phyloP scores from a whole-genome alignment of 2,329 filamentous ascomycete species.

The Paecilomyces niveus region DNA sequence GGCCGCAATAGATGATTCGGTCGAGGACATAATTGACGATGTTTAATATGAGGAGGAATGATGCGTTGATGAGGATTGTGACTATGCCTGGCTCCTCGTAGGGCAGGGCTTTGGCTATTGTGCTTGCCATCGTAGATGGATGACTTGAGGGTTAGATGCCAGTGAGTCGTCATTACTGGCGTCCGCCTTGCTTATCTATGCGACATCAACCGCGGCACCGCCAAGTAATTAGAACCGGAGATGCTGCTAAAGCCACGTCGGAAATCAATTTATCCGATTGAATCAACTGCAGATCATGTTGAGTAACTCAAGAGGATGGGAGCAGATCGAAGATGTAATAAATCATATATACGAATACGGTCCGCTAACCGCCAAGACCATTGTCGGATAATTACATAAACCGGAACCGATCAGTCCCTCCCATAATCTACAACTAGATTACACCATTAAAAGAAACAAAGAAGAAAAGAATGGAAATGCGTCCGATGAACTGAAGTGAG shows the following conservation, averaged over 20 bases:
- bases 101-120: constrained; percentile 29
- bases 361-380: background rate
- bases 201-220: too few species aligned
- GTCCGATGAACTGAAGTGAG: background rate
- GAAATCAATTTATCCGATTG: background rate
- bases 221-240: too few species aligned
- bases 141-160: background rate
- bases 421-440: background rate
- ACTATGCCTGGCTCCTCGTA: constrained; percentile 59
- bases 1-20: constrained; percentile 57
- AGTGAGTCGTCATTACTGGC: background rate
- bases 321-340: too few species aligned
- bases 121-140: background rate
- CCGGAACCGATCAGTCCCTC: background rate
- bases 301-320: background rate
- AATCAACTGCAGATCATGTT: background rate
- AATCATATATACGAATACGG: background rate
- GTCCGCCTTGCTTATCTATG: too few species aligned
- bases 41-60: constrained; percentile 59
- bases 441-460: background rate
- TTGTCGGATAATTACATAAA: background rate
- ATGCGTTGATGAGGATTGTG: constrained; percentile 53
- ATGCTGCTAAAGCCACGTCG: too few species aligned
- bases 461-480: background rate
- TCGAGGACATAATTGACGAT: constrained; percentile 52